Conservation (phyloP, 1,139 yeast species). For the Geotrichum candidum region DNA sequence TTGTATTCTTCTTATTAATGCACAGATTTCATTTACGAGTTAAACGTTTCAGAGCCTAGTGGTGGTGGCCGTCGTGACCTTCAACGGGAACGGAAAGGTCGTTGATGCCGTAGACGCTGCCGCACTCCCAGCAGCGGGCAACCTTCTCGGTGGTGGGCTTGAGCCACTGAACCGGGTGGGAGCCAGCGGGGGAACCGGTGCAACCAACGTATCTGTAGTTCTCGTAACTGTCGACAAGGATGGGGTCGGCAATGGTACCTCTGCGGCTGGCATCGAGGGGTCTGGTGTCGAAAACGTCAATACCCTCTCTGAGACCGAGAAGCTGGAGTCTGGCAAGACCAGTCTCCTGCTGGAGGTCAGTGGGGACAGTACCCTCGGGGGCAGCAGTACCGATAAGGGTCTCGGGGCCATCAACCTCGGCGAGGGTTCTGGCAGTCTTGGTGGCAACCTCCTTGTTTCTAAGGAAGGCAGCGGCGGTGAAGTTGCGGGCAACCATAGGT, state of each 20-base stretch:
- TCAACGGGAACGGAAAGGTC: slow-evolving; percentile 78
- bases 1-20: background rate
- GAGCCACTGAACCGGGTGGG: slow-evolving; percentile 90
- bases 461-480: slow-evolving; percentile 15
- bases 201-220: slow-evolving; percentile 96
- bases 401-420: slow-evolving; percentile 76
- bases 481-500: slow-evolving; percentile 21
- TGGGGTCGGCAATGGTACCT: slow-evolving; percentile 87
- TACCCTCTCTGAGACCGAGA: slow-evolving; percentile 92
- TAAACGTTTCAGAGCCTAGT: slow-evolving; percentile 16
- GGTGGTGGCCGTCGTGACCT: slow-evolving; percentile 43
- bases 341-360: slow-evolving; percentile 93
- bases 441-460: slow-evolving; percentile 27
- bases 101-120: slow-evolving; percentile 86
- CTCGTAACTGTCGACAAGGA: slow-evolving; percentile 82
- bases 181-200: slow-evolving; percentile 91
- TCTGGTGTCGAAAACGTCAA: slow-evolving; percentile 88
- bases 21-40: background rate
- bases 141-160: slow-evolving; percentile 77
- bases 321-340: slow-evolving; percentile 97
- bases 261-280: slow-evolving; percentile 82
- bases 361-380: slow-evolving; percentile 73
- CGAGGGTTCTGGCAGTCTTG: slow-evolving; percentile 61
- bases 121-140: slow-evolving; percentile 99
- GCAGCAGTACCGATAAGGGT: slow-evolving; percentile 91